Evolutionary conservation across 352 stramenopile species (phyloP).

Genomic region (Pythium insidiosum): DNA sequence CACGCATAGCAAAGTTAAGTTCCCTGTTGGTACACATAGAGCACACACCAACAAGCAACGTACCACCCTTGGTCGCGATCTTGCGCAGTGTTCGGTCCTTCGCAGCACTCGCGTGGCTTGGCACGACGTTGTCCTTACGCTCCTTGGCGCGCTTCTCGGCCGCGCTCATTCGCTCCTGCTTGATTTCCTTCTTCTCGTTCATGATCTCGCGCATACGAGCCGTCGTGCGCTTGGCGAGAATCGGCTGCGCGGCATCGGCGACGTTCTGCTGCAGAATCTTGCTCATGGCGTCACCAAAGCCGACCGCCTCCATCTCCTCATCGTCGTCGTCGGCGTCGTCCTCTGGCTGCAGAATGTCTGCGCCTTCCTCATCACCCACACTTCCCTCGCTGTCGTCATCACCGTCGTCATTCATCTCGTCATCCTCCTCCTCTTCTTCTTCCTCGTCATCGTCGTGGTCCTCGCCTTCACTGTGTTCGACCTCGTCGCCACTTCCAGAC

Average conservation of each 20-base stretch:
- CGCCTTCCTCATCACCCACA: constrained; percentile 6
- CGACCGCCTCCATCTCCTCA: constrained; percentile 53
- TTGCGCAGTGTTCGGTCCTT: constrained; percentile 67
- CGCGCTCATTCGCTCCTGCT: constrained; percentile 54
- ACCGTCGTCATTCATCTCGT: constrained; percentile 11
- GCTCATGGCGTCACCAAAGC: constrained; percentile 82
- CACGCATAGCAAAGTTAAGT: no score
- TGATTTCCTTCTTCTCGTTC: constrained; percentile 67
- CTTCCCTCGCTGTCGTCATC: constrained; percentile 4
- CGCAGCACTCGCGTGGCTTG: constrained; percentile 38
- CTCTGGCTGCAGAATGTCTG: constrained; percentile 4
- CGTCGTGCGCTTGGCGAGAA: constrained; percentile 78
- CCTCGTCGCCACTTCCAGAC: no score
- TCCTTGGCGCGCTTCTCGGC: constrained; percentile 68
- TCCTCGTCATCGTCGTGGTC: constrained; percentile 16
- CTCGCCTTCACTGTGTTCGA: constrained; percentile 5
- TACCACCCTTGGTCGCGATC: constrained; percentile 78
- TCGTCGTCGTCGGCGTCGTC: constrained; percentile 22
- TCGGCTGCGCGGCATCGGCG: constrained; percentile 53
- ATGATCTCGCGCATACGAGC: constrained; percentile 76
- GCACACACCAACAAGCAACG: constrained; percentile 1
- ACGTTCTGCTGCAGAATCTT: constrained; percentile 79
- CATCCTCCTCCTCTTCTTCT: constrained; percentile 11
- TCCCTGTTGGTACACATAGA: neutral
- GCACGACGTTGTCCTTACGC: constrained; percentile 72